Conservation (phyloP, 1,284 basidiomycete species). For the Irpex sp. region DNA sequence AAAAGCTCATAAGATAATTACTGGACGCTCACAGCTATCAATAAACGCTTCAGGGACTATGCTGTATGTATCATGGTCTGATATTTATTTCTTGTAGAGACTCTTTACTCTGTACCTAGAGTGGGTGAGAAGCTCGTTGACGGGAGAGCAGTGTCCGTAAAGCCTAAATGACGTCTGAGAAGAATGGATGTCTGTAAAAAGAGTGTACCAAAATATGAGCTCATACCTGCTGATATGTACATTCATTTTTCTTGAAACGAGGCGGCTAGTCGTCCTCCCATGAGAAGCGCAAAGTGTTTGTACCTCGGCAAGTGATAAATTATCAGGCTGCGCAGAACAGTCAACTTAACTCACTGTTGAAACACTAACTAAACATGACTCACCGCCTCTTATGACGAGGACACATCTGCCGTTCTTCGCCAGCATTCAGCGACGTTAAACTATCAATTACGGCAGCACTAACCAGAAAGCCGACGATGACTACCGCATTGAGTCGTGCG, state of each 20-base stretch:
- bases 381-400: not conserved
- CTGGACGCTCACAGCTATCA: too few species aligned
- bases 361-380: not conserved
- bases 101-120: not conserved
- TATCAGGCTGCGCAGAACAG: not conserved
- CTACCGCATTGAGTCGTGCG: not conserved
- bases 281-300: not conserved
- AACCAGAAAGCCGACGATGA: not conserved
- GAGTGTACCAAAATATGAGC: not conserved
- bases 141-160: not conserved
- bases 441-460: not conserved
- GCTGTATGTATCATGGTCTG: too few species aligned
- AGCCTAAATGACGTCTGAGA: not conserved
- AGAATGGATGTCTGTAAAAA: not conserved
- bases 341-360: not conserved
- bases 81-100: too few species aligned
- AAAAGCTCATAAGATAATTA: too few species aligned
- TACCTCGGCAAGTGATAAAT: not conserved
- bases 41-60: too few species aligned
- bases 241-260: not conserved
- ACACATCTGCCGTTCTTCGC: not conserved
- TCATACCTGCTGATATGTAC: not conserved
- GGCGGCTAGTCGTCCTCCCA: too few species aligned
- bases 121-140: not conserved
- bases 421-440: not conserved